Conservation (phyloP, 225 moss, liverwort and hornwort genomes). For the Bryoerythrophyllum caledonicum region DNA sequence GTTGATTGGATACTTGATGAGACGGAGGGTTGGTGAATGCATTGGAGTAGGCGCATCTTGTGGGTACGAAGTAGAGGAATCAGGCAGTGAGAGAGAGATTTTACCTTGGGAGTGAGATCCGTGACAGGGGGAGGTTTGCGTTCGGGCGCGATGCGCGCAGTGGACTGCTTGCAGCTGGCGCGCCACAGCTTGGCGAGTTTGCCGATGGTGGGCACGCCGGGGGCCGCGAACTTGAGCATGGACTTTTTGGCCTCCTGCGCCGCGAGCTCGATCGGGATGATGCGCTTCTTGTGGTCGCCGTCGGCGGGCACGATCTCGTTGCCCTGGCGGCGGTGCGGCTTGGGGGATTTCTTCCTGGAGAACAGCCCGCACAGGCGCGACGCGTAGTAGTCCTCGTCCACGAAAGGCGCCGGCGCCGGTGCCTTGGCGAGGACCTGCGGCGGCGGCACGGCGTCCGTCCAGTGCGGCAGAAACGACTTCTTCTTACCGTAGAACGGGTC, state of each 20-base stretch:
- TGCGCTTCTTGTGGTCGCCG: not conserved
- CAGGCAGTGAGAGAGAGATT: not conserved
- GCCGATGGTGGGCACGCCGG: constrained; percentile 3
- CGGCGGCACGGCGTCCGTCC: constrained; percentile 19
- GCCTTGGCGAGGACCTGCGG: not conserved
- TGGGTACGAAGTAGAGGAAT: not conserved
- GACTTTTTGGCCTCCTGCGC: constrained; percentile 12
- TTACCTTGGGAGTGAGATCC: not conserved
- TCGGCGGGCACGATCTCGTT: not conserved
- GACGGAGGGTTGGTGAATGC: not conserved
- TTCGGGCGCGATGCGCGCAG: constrained; percentile 18
- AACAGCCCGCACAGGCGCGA: constrained; percentile 34
- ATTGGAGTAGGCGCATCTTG: not conserved
- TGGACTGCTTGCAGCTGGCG: constrained; percentile 13
- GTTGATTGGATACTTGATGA: not conserved
- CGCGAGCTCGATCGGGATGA: constrained; percentile 1
- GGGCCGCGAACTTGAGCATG: not conserved
- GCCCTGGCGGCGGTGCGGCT: not conserved
- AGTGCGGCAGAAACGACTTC: constrained; percentile 14
- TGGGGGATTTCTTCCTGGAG: not conserved
- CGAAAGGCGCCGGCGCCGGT: not conserved
- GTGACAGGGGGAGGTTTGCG: not conserved
- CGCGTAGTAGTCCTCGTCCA: constrained; percentile 20
- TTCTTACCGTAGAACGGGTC: constrained; percentile 18
- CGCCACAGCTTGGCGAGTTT: constrained; percentile 33